Evolutionary conservation across 2,329 filamentous ascomycete genomes (phyloP), one percentile per base, ranked within the genome.

Genomic region (Aspergillus phoenicis): DNA sequence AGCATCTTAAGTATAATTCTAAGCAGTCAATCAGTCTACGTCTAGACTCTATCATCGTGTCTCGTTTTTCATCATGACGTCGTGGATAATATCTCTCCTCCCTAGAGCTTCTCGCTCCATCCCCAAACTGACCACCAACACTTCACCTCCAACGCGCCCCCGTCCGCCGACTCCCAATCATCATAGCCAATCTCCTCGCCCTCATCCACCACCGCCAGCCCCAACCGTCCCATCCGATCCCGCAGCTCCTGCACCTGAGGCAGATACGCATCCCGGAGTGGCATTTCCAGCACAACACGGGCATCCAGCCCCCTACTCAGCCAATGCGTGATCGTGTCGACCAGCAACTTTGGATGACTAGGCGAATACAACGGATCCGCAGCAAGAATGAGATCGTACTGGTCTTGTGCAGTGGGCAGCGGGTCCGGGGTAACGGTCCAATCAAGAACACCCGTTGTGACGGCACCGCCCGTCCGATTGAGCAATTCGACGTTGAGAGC

Each of bases 351-450:
- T 0, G 94, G 92, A 71, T 98, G 95, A 4, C 90, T 84, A 52
- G 93, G 84, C 49, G 93, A 92, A 76, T 98, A 98, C 20, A 99
- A 80, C 0, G 91, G 86, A 75, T 99, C 95, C 2, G 94, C 92
- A 2, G 87, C 91, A 2, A 99, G 82, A 47, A 98, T 87, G 58
- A 97, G 79, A 81, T 89, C 74, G 65, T 79, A 82, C 47, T 71
- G 75, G 43, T 77, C 75, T 24, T 74, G 68, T 5, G 68, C 64
- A 2, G 70, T 65, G 15, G 72, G 71, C 8, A 69, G 68, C 4
- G 69, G 63, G 15, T 70, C 60, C 0, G 71, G 73, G 17, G 67
- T 61, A 26, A 77, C 66, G 20, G 78, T 79, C 93, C 93, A 97
- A 39, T 92, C 91, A 58, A 98, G 79, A 3, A 89, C 79, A 0